Evolutionary conservation across 106 monocot genomes (phyloP).

Genomic region (Ottelia alismoides): DNA sequence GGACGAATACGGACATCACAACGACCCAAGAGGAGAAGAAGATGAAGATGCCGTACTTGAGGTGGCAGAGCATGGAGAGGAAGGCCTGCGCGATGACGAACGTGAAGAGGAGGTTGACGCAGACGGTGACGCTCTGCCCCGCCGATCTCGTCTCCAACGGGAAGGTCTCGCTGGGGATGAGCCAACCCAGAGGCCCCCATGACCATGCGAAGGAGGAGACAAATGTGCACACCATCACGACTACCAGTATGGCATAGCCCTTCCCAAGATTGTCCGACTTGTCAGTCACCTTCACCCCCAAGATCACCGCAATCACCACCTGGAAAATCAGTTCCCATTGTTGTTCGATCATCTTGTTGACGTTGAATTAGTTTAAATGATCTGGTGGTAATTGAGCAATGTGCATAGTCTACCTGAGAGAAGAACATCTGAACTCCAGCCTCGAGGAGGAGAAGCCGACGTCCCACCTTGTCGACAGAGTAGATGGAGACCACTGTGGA

Average conservation of each 20-base stretch:
- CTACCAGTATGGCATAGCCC: too few relatives aligned
- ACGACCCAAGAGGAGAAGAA: conserved; percentile 51
- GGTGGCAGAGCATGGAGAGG: conserved; percentile 44
- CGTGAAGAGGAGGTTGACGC: conserved; percentile 36
- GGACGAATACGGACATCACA: too few relatives aligned
- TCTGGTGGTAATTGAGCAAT: too few relatives aligned
- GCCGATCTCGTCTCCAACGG: too few relatives aligned
- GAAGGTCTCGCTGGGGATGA: too few relatives aligned
- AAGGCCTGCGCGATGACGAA: conserved; percentile 46
- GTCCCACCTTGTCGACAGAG: not conserved
- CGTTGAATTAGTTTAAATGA: too few relatives aligned
- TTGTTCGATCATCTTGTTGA: too few relatives aligned
- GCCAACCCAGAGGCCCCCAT: too few relatives aligned
- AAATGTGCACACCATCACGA: too few relatives aligned
- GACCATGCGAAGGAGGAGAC: too few relatives aligned
- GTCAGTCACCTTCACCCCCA: conserved; percentile 35
- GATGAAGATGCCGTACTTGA: conserved; percentile 46
- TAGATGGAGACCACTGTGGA: not conserved
- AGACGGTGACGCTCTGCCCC: conserved; percentile 33
- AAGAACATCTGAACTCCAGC: not conserved
- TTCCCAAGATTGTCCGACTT: conserved; percentile 20
- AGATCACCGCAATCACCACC: conserved; percentile 9
- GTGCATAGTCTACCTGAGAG: too few relatives aligned
- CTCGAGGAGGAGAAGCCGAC: not conserved
- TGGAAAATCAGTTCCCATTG: not conserved